phyloP scores from a whole-genome alignment of 1,284 basidiomycete species.

The Hemileia vastatrix region DNA sequence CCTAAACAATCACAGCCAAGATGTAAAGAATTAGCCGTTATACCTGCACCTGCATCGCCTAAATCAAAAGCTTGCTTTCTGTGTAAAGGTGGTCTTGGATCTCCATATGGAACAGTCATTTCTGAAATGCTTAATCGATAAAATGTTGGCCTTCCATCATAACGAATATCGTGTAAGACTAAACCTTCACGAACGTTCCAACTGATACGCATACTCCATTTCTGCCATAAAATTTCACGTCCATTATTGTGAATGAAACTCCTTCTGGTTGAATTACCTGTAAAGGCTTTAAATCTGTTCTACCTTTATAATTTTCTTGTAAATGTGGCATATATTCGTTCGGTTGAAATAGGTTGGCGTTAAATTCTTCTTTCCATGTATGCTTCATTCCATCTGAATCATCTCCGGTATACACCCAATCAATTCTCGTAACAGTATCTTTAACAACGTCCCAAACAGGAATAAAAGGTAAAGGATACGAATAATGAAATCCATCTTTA shows the following conservation, averaged over 20 bases:
- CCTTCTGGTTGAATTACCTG: constrained; percentile 35
- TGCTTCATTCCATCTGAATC: constrained; percentile 32
- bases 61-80: constrained; percentile 49
- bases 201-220: constrained; percentile 31
- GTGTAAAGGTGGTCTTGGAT: constrained; percentile 45
- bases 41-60: constrained; percentile 48
- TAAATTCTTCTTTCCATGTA: background rate
- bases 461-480: constrained; percentile 43
- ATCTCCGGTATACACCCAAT: constrained; percentile 38
- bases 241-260: constrained; percentile 31
- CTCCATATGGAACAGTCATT: constrained; percentile 48
- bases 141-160: constrained; percentile 46
- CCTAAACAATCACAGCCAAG: constrained; percentile 50
- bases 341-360: background rate
- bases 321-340: background rate
- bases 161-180: constrained; percentile 42
- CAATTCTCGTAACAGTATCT: constrained; percentile 30
- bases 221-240: constrained; percentile 31
- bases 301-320: background rate
- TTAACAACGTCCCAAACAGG: constrained; percentile 38
- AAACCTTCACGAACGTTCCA: constrained; percentile 45
- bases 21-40: constrained; percentile 45
- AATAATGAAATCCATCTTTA: constrained; percentile 45
- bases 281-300: constrained; percentile 29
- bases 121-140: constrained; percentile 48